A percentile compares a stretch with the other conserved stretches of the same genome.
These are phyloP conservation scores for Cytospora piceicola DNA, from an alignment of 2,329 filamentous ascomycete species.

Conservation along the genomic window DNA sequence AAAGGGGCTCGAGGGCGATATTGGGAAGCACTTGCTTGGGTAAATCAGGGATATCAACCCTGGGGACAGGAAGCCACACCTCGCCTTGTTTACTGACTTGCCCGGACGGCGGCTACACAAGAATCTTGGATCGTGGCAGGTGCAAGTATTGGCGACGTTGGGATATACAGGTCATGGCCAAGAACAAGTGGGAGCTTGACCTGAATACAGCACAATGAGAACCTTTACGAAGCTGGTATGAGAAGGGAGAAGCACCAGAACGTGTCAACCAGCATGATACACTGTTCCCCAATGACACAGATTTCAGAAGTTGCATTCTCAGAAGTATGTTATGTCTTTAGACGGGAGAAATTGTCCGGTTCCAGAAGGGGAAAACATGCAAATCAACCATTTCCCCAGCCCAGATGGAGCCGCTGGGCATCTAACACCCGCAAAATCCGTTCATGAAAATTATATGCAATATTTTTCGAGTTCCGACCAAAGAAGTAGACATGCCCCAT, in stretches of 20 bases:
- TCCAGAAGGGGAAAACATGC: not conserved
- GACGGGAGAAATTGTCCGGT: not conserved
- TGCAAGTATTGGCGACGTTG: conserved; percentile 40
- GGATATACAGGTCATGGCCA: conserved; percentile 38
- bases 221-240: not conserved
- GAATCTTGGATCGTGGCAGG: conserved; percentile 49
- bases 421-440: not conserved
- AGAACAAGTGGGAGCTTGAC: conserved; percentile 5
- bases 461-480: not conserved
- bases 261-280: not conserved
- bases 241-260: not conserved
- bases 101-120: conserved; percentile 50
- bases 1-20: conserved; percentile 49
- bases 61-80: conserved; percentile 42
- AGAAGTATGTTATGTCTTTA: not conserved
- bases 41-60: conserved; percentile 47
- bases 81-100: conserved; percentile 51
- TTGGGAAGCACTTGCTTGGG: conserved; percentile 48
- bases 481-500: not conserved
- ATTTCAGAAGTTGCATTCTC: not conserved
- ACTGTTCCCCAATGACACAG: not conserved
- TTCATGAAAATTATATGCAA: not conserved
- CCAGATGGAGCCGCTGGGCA: not conserved
- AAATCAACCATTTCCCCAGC: not conserved
- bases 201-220: not conserved